Base-by-base conservation (phyloP, 2,329 filamentous ascomycete species). In the Neonectria faginata region DNA sequence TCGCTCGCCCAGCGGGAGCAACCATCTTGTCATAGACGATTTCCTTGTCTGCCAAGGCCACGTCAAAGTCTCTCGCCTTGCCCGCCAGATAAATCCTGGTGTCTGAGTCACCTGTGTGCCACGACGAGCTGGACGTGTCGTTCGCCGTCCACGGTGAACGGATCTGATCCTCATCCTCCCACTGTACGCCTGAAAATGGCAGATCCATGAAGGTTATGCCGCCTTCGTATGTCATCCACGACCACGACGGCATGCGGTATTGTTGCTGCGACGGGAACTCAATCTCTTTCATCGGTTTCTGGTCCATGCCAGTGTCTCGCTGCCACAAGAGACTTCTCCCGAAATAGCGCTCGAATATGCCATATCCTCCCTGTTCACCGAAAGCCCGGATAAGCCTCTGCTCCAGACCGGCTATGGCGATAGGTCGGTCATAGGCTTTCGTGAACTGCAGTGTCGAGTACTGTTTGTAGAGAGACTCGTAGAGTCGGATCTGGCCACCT, bases 221-320 rank as follows among this genome's bases (percentile, higher is more conserved):
- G 3, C 77, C 78, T 2, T 71, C 20, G 29, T 79, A 77, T 0
- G 72, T 74, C 74, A 78, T 79, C 78, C 77, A 79, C 0, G 78
- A 79, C 78, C 78, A 79, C 0, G 71, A 64, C 2, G 77, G 77
- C 0, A 74, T 69, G 4, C 16, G 39, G 33, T 65, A 51, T 8
- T 52, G 48, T 12, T 57, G 59, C 11, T 25, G 22, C 3, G 16
- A 10, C 4, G 67, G 50, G 39, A 67, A 66, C 0, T 54, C 1
- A 11, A 67, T 67, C 7, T 51, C 27, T 27, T 7, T 59, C 20
- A 67, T 42, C 3, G 47, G 31, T 3, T 2, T 12, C 22, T 62
- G 33, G 6, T n/a, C 3, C 20, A 25, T 47, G 20, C 14, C 7
- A 5, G 12, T 3, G 4, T 62, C 57, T 18, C 69, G 60, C 7